Conservation (phyloP, 169 alveolate species). For the Miamiensis avidus region DNA sequence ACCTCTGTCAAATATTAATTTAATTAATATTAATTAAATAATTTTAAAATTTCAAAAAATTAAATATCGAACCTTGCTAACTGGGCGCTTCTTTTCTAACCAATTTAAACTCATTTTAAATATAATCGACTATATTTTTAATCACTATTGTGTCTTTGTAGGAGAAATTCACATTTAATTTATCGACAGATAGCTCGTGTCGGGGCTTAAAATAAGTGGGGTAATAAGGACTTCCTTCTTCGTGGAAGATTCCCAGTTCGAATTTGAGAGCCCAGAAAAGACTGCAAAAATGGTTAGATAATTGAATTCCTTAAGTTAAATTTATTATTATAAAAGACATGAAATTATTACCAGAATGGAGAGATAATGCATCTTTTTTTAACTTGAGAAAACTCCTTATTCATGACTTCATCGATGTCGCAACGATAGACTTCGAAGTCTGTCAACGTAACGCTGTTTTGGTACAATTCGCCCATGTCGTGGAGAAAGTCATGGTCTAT, state of each 20-base stretch:
- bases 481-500: constrained; percentile 5
- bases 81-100: constrained; percentile 10
- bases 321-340: background rate
- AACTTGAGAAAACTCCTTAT: background rate
- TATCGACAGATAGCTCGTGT: constrained; percentile 1
- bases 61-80: background rate
- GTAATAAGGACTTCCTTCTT: background rate
- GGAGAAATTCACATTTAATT: background rate
- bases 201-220: constrained; percentile 7
- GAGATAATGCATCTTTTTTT: background rate
- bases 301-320: too few species aligned
- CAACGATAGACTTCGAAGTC: constrained; percentile 11
- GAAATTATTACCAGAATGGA: background rate
- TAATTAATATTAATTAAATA: too few species aligned
- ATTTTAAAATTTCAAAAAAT: too few species aligned
- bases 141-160: constrained; percentile 14
- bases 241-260: background rate
- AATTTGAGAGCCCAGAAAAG: background rate
- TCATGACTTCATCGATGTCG: background rate
- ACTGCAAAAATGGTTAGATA: background rate
- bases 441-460: background rate
- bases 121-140: background rate
- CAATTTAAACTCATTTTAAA: background rate
- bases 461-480: constrained; percentile 17
- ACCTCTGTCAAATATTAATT: background rate